Percentiles rank a stretch among this genome's conserved stretches.
Evolutionary conservation across 345 rosid species (phyloP).

Genomic region (Lenwebbia sp.): DNA sequence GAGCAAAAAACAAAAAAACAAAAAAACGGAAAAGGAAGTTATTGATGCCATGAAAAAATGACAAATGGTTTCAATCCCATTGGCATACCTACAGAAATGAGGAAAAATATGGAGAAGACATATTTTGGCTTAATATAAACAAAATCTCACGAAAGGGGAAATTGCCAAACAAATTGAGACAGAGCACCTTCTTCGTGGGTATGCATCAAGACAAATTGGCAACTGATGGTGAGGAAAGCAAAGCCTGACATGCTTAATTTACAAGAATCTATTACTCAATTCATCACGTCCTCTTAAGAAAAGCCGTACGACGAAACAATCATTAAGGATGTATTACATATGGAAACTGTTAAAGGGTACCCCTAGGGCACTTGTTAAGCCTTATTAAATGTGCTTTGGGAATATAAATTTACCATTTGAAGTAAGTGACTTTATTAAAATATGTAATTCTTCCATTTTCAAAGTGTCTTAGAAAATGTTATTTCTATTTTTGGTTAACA

Average conservation of each 20-base stretch:
- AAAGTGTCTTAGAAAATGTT: not conserved
- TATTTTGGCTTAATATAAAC: not conserved
- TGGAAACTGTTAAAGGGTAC: not conserved
- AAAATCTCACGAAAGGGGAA: not conserved
- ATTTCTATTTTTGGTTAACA: not conserved
- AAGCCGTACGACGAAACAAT: not conserved
- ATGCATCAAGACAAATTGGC: not conserved
- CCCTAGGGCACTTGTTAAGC: not conserved
- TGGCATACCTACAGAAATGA: not conserved
- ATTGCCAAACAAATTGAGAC: not conserved
- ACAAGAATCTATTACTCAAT: not conserved
- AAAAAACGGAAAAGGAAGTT: not conserved
- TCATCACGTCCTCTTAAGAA: not conserved
- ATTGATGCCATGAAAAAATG: not conserved
- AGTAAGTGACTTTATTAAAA: not conserved
- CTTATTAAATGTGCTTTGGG: not conserved
- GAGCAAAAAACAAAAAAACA: not conserved
- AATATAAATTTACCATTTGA: not conserved
- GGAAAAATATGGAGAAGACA: not conserved
- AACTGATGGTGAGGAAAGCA: not conserved
- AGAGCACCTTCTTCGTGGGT: not conserved
- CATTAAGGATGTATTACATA: not conserved
- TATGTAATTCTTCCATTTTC: not conserved
- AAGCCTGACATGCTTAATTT: not conserved
- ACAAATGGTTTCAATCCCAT: not conserved